These are phyloP conservation scores for Arthroderma sp. DNA, from an alignment of 2,329 filamentous ascomycete species.

Conservation along the genomic window DNA sequence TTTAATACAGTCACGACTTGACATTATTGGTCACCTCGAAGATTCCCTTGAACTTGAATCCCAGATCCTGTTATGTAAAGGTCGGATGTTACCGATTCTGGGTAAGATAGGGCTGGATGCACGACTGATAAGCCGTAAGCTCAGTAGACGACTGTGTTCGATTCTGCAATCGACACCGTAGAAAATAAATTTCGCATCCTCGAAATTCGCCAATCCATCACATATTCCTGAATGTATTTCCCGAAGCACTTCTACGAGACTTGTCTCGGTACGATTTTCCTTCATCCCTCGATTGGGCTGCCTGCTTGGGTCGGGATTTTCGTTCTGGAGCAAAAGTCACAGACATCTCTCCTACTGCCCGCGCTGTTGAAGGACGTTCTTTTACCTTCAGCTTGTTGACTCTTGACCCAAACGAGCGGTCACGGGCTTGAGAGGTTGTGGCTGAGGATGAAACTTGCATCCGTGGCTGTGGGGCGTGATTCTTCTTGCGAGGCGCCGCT, in stretches of 20 bases:
- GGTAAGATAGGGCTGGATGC: no score
- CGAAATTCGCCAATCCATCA: conserved; percentile 14
- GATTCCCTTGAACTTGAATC: no score
- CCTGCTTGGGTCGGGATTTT: conserved; percentile 22
- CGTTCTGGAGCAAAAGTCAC: conserved; percentile 46
- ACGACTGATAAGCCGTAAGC: no score
- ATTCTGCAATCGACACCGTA: no score
- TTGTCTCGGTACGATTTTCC: conserved; percentile 21
- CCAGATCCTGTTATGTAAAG: no score
- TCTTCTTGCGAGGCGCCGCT: conserved; percentile 42
- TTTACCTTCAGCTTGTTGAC: conserved; percentile 32
- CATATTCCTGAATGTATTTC: conserved; percentile 36
- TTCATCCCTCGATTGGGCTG: conserved; percentile 8
- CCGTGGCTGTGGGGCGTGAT: conserved; percentile 36
- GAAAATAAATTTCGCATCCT: neutral
- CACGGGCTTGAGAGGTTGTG: conserved; percentile 29
- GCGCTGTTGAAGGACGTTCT: conserved; percentile 19
- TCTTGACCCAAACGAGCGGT: conserved; percentile 46
- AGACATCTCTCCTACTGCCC: conserved; percentile 38
- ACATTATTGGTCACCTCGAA: no score
- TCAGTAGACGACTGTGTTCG: no score
- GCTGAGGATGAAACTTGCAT: conserved; percentile 46
- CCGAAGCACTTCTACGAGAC: conserved; percentile 36
- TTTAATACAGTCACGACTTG: no score
- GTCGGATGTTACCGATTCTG: no score